Percentiles rank a stretch among this genome's conserved stretches.
These are phyloP conservation scores for Puccinellia tenuiflora DNA, from an alignment of 176 grass and related monocot species.

Conservation along the genomic window DNA sequence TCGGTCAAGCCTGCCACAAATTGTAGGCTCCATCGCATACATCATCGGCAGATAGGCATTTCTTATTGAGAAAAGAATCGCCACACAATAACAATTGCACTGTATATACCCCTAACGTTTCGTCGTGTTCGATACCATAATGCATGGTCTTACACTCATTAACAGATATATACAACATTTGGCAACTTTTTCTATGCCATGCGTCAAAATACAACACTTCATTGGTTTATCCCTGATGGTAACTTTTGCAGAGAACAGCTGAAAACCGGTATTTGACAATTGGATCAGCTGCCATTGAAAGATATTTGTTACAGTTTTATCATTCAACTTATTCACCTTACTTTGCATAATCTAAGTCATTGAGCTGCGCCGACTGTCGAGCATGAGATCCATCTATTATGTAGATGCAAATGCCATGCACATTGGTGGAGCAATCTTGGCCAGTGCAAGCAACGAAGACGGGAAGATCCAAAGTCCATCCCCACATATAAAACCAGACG, in stretches of 20 bases:
- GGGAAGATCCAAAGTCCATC: constrained; percentile 98
- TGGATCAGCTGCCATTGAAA: not conserved
- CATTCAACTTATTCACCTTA: not conserved
- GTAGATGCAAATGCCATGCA: constrained; percentile 90
- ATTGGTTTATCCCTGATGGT: not conserved
- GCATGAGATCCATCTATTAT: constrained; percentile 14
- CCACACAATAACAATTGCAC: too few relatives aligned
- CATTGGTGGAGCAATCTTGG: constrained; percentile 71
- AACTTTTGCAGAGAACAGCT: constrained; percentile 1
- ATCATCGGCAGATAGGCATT: too few relatives aligned
- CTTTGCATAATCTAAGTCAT: not conserved
- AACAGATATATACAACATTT: constrained; percentile 10
- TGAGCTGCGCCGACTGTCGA: not conserved
- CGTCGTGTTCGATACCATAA: too few relatives aligned
- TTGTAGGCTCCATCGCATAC: too few relatives aligned
- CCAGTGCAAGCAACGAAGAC: constrained; percentile 78
- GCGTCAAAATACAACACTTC: not conserved
- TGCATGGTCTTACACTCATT: not conserved
- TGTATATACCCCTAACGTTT: too few relatives aligned
- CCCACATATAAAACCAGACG: constrained; percentile 88
- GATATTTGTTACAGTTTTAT: not conserved
- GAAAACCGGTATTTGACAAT: not conserved
- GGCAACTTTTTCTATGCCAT: not conserved
- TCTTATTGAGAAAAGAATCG: too few relatives aligned
- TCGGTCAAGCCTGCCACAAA: too few relatives aligned